phyloP scores from a whole-genome alignment of 768 basidiomycete species.

The Mycena leptocephala region DNA sequence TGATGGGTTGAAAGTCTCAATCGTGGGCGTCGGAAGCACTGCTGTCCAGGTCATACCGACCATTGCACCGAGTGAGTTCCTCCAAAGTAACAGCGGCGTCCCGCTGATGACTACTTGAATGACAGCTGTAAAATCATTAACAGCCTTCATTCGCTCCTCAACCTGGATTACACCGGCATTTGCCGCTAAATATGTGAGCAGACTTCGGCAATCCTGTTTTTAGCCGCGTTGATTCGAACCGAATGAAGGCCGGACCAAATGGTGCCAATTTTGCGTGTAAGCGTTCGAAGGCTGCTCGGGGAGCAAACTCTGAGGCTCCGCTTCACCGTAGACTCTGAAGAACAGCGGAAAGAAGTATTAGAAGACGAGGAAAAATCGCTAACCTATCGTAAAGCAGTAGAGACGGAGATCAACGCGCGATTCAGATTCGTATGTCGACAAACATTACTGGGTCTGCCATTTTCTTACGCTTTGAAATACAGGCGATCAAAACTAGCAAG shows the following conservation, averaged over 20 bases:
- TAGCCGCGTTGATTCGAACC: neutral
- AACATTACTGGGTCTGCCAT: neutral
- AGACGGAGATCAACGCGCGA: conserved; percentile 38
- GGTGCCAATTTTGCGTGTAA: conserved; percentile 17
- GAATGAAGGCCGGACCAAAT: neutral
- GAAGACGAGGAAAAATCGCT: conserved; percentile 56
- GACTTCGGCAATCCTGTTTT: neutral
- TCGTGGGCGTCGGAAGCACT: conserved; percentile 50
- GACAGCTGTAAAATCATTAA: conserved; percentile 48
- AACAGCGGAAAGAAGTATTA: conserved; percentile 59
- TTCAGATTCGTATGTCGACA: neutral
- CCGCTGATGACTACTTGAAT: neutral
- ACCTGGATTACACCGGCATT: conserved; percentile 49
- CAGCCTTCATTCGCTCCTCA: conserved; percentile 50
- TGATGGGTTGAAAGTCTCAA: conserved; percentile 54
- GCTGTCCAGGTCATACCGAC: conserved; percentile 14
- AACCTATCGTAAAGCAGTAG: conserved; percentile 59
- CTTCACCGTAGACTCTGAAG: conserved; percentile 48
- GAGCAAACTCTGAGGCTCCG: neutral
- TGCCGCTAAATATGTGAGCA: conserved; percentile 6
- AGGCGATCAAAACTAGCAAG: conserved; percentile 32
- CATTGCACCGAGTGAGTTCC: conserved; percentile 3
- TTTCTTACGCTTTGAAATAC: conserved; percentile 8
- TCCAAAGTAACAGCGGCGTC: neutral
- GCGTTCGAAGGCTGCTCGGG: neutral